Evolutionary conservation across 2,329 filamentous ascomycete species (phyloP), one percentile per base, ranked within the genome.

Genomic region (Stylonectria norvegica): DNA sequence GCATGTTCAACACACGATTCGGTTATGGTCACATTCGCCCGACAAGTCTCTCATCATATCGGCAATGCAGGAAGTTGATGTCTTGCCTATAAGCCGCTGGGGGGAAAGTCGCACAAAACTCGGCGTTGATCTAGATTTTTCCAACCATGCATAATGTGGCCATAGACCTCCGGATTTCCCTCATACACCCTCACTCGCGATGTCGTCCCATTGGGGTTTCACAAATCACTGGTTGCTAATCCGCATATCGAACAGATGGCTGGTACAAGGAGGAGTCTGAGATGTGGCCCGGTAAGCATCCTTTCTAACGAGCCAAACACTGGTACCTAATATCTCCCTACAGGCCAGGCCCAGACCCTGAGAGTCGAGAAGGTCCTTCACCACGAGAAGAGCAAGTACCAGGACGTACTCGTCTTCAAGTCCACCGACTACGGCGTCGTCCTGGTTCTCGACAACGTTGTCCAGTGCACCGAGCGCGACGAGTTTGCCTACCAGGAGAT

Each of bases 401-500:
- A 98, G 73, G 93, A 98, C 65, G 91, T 98, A 53, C 83, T 98
- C 60, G 89, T 97, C 76, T 98, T 98, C 76, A 86, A 98, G 78
- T 95, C 89, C 58, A 95, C 85, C 75, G 83, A 97, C 78, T 86
- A 97, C 69, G 93, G 93, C 69, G 95, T 83, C 63, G 91, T 97
- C 47, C 79, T 98, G 43, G 91, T 98, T 50, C 82, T 98, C 56
- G 93, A 98, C 79, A 97, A 97, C 67, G 93, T 96, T 66, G 95
- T 98, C 69, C 93, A 98, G 74, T 89, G 84, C 80, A 97, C 93
- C 57, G 93, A 98, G 81, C 85, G 91, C 54, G 89, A 98, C 65
- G 93, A 98, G 76, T 98, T 97, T 78, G 89, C 90, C 59, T 95
- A 95, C 82, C 93, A 98, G 78, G 93, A 98, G 81, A 98, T 98